Conservation (phyloP, 306 rosid species). For the Amphicarpaea edgeworthii region DNA sequence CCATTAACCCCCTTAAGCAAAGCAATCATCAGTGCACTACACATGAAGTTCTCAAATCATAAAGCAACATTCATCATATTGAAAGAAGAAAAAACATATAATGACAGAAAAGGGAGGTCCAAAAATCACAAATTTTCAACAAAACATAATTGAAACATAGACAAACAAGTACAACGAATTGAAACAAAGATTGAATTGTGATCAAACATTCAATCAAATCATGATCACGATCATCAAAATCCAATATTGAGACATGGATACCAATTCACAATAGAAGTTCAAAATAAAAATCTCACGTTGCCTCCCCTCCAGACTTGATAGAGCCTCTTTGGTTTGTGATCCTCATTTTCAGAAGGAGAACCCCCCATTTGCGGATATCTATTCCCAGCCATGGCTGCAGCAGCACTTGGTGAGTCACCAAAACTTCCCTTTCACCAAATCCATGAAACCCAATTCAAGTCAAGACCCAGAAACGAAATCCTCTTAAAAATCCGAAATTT, state of each 20-base stretch:
- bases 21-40: slow-evolving; percentile 5
- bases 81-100: slow-evolving; percentile 3
- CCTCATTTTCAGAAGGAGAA: slow-evolving; percentile 49
- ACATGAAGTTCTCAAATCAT: slow-evolving; percentile 4
- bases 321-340: slow-evolving; percentile 62
- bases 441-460: slow-evolving; percentile 48
- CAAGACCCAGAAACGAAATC: slow-evolving; percentile 33
- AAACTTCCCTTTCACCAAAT: slow-evolving; percentile 43
- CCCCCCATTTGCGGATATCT: slow-evolving; percentile 48
- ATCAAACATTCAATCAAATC: slow-evolving; percentile 20
- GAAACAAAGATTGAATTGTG: slow-evolving; percentile 31
- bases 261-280: slow-evolving; percentile 9
- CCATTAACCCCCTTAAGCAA: neutral
- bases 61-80: slow-evolving; percentile 26
- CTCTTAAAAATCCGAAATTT: slow-evolving; percentile 36
- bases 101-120: slow-evolving; percentile 6
- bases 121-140: neutral
- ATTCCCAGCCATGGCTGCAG: slow-evolving; percentile 49
- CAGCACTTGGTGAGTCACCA: slow-evolving; percentile 38
- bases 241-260: slow-evolving; percentile 31
- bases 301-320: slow-evolving; percentile 94
- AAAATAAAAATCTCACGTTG: slow-evolving; percentile 74
- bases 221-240: neutral
- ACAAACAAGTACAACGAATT: slow-evolving; percentile 37
- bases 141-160: slow-evolving; percentile 15